These are phyloP conservation scores for Lolium rigidum DNA, from an alignment of 176 grass and related monocot species.

Conservation along the genomic window DNA sequence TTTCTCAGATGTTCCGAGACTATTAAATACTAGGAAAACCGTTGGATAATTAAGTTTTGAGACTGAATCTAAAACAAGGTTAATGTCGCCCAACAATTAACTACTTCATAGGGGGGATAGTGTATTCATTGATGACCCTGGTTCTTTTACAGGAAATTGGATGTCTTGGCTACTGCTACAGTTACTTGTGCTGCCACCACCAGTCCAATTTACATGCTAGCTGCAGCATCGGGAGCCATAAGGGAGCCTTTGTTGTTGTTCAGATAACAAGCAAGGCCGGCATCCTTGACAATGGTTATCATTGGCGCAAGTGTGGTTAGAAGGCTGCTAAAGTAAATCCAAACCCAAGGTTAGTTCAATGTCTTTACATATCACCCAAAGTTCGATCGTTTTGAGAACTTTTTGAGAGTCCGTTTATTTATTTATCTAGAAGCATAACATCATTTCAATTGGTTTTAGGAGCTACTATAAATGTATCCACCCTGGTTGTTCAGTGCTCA, in stretches of 20 bases:
- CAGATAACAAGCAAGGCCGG: conserved; percentile 92
- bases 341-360: conserved; percentile 75
- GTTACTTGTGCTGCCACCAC: conserved; percentile 18
- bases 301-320: conserved; percentile 95
- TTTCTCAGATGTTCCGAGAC: too few relatives aligned
- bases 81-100: too few relatives aligned
- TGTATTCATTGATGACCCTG: conserved; percentile 17
- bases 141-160: conserved; percentile 71
- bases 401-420: too few relatives aligned
- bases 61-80: too few relatives aligned
- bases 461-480: too few relatives aligned
- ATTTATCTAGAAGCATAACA: too few relatives aligned
- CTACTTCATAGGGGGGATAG: too few relatives aligned
- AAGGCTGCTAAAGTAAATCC: conserved; percentile 98
- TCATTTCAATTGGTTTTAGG: too few relatives aligned
- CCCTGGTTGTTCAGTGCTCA: too few relatives aligned
- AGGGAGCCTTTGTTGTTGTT: conserved; percentile 85
- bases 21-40: too few relatives aligned
- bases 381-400: background rate
- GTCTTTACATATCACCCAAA: background rate
- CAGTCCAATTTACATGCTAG: conserved; percentile 69
- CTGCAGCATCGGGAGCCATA: conserved; percentile 74
- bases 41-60: too few relatives aligned
- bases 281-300: conserved; percentile 91
- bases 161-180: conserved; percentile 49